Percentiles rank a stretch among this genome's conserved stretches.
Conservation (phyloP, 2,329 filamentous ascomycete genomes). For the Coniochaeta prunicola region DNA sequence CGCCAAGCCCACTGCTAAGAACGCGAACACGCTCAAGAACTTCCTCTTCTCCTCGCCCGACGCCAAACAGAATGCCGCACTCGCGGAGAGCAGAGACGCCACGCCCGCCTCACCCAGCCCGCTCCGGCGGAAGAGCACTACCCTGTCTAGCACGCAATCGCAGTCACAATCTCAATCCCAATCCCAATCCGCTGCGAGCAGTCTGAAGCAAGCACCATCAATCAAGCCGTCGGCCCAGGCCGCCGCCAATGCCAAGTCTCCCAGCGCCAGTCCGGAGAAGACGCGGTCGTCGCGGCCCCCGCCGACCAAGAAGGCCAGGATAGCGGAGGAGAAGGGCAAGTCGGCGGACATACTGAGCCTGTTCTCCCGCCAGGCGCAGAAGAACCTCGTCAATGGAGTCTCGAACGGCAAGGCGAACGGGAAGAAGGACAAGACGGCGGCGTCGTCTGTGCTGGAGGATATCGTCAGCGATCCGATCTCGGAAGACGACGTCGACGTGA, state of each 20-base stretch:
- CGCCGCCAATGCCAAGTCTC: slow-evolving; percentile 22
- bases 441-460: slow-evolving; percentile 32
- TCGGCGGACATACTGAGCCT: slow-evolving; percentile 50
- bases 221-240: no score
- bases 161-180: no score
- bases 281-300: slow-evolving; percentile 19
- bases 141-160: slow-evolving; percentile 12
- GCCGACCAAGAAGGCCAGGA: slow-evolving; percentile 30
- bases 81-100: slow-evolving; percentile 13
- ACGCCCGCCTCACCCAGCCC: slow-evolving; percentile 34
- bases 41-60: slow-evolving; percentile 48
- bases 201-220: no score
- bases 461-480: slow-evolving; percentile 51
- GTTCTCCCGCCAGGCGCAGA: slow-evolving; percentile 55
- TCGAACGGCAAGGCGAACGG: slow-evolving; percentile 11
- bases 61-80: slow-evolving; percentile 18
- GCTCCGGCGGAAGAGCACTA: slow-evolving; percentile 22
- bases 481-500: slow-evolving; percentile 49
- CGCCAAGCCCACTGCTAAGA: slow-evolving; percentile 9
- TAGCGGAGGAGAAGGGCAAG: slow-evolving; percentile 32
- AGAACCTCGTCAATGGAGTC: slow-evolving; percentile 22
- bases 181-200: slow-evolving; percentile 1
- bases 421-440: slow-evolving; percentile 12
- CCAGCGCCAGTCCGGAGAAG: slow-evolving; percentile 40
- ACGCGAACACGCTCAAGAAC: slow-evolving; percentile 45